These are phyloP conservation scores for Macrophomina phaseolina DNA, from an alignment of 2,329 filamentous ascomycete genomes.

Conservation along the genomic window DNA sequence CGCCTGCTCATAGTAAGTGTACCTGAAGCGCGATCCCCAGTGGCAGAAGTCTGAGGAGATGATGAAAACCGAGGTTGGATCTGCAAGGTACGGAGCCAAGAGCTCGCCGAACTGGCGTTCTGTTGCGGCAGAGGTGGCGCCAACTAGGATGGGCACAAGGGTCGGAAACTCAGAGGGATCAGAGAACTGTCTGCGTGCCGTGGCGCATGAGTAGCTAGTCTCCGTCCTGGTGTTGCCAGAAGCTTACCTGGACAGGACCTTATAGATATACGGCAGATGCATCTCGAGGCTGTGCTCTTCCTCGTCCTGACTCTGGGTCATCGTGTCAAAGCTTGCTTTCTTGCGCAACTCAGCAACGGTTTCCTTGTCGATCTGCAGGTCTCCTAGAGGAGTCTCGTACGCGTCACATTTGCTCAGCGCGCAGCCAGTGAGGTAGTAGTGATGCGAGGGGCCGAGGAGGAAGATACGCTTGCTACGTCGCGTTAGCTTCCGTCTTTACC, in stretches of 20 bases:
- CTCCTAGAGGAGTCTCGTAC: slow-evolving; percentile 77
- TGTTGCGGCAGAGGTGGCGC: slow-evolving; percentile 68
- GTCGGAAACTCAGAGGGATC: slow-evolving; percentile 66
- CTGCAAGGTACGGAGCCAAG: slow-evolving; percentile 78
- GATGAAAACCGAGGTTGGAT: slow-evolving; percentile 80
- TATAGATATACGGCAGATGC: slow-evolving; percentile 93
- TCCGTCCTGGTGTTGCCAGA: neutral
- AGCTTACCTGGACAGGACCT: slow-evolving; percentile 64
- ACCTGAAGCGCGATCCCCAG: slow-evolving; percentile 85
- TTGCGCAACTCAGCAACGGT: slow-evolving; percentile 59
- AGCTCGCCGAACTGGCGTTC: slow-evolving; percentile 73
- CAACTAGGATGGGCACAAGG: slow-evolving; percentile 85
- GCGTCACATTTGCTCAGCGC: slow-evolving; percentile 74
- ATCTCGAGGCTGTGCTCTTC: slow-evolving; percentile 95
- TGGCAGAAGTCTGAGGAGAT: slow-evolving; percentile 97
- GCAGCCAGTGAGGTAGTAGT: slow-evolving; percentile 77
- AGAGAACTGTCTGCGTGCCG: slow-evolving; percentile 38
- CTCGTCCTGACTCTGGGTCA: slow-evolving; percentile 71
- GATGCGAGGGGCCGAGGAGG: slow-evolving; percentile 90
- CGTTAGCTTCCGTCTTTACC: neutral
- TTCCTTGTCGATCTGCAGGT: slow-evolving; percentile 67
- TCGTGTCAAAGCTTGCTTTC: slow-evolving; percentile 66
- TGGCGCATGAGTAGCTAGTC: slow-evolving; percentile 6
- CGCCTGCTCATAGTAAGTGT: slow-evolving; percentile 74
- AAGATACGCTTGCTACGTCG: slow-evolving; percentile 78